A percentile compares a stretch with the other conserved stretches of the same genome.
Evolutionary conservation across 352 stramenopile species (phyloP).

Genomic region (Elongisporangium undulatum): DNA sequence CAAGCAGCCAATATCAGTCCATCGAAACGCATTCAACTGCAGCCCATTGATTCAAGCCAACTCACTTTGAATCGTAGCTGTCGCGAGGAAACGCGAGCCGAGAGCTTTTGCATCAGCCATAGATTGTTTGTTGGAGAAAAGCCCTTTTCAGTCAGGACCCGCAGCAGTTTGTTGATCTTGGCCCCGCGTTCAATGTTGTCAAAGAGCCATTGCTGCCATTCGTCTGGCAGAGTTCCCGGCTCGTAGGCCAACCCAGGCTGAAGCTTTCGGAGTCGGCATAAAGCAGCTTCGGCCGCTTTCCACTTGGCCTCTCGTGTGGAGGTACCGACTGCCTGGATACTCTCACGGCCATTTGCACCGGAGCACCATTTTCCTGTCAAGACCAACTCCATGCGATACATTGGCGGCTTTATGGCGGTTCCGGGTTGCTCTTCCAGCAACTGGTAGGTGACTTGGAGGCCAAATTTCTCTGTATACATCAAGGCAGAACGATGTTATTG

Average conservation of each 20-base stretch:
- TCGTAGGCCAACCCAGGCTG: slow-evolving; percentile 57
- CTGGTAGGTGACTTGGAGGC: slow-evolving; percentile 37
- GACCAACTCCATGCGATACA: slow-evolving; percentile 44
- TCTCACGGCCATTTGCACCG: slow-evolving; percentile 24
- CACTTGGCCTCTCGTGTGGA: slow-evolving; percentile 74
- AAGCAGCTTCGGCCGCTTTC: slow-evolving; percentile 47
- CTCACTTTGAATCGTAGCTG: slow-evolving; percentile 39
- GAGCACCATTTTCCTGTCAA: slow-evolving; percentile 48
- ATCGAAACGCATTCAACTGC: not conserved
- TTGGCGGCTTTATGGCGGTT: slow-evolving; percentile 22
- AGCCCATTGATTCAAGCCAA: not conserved
- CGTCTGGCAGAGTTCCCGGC: slow-evolving; percentile 33
- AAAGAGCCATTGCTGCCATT: slow-evolving; percentile 61
- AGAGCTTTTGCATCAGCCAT: slow-evolving; percentile 65
- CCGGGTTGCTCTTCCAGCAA: slow-evolving; percentile 44
- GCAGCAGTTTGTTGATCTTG: slow-evolving; percentile 44
- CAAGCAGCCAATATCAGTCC: slow-evolving; percentile 4
- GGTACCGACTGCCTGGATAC: slow-evolving; percentile 36
- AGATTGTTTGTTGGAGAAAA: slow-evolving; percentile 49
- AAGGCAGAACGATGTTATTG: not conserved
- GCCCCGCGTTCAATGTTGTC: slow-evolving; percentile 52
- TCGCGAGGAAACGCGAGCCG: slow-evolving; percentile 40
- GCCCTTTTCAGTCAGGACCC: slow-evolving; percentile 47
- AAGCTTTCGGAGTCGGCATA: slow-evolving; percentile 51
- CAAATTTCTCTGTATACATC: slow-evolving; percentile 34